Evolutionary conservation across 2,329 filamentous ascomycete genomes (phyloP).

Genomic region (Pseudogymnoascus sp.): DNA sequence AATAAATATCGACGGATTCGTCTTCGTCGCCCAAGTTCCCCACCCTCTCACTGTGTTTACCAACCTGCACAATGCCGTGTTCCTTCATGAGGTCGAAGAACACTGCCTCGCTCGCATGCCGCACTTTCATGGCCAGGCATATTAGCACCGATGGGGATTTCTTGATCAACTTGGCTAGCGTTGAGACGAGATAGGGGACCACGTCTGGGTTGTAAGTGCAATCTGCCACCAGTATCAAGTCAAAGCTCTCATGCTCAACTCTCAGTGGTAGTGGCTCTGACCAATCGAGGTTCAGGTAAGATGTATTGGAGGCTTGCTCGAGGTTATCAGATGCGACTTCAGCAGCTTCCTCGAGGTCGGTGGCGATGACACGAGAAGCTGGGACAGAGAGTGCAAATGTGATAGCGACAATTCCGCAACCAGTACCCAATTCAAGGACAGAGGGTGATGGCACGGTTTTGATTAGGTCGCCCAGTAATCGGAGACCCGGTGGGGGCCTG

Average conservation of each 20-base stretch:
- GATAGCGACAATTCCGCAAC: slow-evolving; percentile 61
- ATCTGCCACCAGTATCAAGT: slow-evolving; percentile 58
- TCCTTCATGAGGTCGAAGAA: slow-evolving; percentile 55
- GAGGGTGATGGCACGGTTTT: slow-evolving; percentile 28
- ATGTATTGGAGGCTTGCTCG: slow-evolving; percentile 22
- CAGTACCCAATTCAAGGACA: slow-evolving; percentile 57
- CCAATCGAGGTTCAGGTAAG: slow-evolving; percentile 50
- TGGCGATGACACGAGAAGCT: slow-evolving; percentile 42
- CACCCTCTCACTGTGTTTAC: slow-evolving; percentile 3
- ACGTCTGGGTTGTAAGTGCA: slow-evolving; percentile 67
- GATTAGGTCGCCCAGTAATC: neutral
- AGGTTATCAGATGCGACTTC: slow-evolving; percentile 50
- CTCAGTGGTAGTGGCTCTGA: slow-evolving; percentile 35
- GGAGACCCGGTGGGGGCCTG: neutral
- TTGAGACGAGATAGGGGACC: slow-evolving; percentile 52
- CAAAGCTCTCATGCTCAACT: slow-evolving; percentile 33
- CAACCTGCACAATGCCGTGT: slow-evolving; percentile 25
- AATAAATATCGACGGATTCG: slow-evolving; percentile 17
- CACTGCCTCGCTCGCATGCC: slow-evolving; percentile 55
- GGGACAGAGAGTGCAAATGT: slow-evolving; percentile 36
- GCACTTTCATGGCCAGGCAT: slow-evolving; percentile 58
- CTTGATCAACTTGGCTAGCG: slow-evolving; percentile 33
- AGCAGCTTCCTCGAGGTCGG: slow-evolving; percentile 55
- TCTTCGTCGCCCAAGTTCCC: slow-evolving; percentile 10
- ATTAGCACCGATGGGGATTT: slow-evolving; percentile 15